Evolutionary conservation across 2,329 filamentous ascomycete species (phyloP).

Genomic region (Xylariaceae sp.): DNA sequence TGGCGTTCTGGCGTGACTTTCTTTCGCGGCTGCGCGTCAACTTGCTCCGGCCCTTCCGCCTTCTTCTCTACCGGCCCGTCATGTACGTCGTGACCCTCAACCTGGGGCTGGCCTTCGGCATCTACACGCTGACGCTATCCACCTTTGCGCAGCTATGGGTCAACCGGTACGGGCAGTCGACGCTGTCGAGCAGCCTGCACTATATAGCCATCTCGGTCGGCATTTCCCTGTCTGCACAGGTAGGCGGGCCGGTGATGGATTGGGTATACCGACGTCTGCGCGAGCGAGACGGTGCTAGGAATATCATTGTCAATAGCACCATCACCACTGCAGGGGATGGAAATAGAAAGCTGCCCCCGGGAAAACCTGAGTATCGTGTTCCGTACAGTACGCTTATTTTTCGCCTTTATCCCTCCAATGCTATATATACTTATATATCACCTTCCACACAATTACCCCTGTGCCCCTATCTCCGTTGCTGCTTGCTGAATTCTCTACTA

Average conservation of each 20-base stretch:
- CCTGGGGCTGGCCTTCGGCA: conserved; percentile 56
- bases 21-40: conserved; percentile 43
- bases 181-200: conserved; percentile 53
- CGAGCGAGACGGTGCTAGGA: conserved; percentile 12
- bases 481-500: no score
- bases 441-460: no score
- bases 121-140: conserved; percentile 59
- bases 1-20: conserved; percentile 28
- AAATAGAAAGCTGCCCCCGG: conserved; percentile 8
- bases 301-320: no score
- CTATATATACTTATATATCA: no score
- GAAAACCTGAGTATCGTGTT: conserved; percentile 54
- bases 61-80: conserved; percentile 55
- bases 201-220: conserved; percentile 60
- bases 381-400: conserved; percentile 46
- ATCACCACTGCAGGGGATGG: neutral
- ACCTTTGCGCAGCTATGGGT: conserved; percentile 59
- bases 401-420: no score
- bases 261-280: conserved; percentile 43
- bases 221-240: conserved; percentile 45
- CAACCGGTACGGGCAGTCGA: conserved; percentile 52
- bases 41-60: conserved; percentile 52
- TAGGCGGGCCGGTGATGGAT: conserved; percentile 47
- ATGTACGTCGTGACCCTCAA: conserved; percentile 54
- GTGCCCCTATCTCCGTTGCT: no score